Evolutionary conservation across 768 basidiomycete genomes (phyloP).

Genomic region (Boletus pseudopeckii): DNA sequence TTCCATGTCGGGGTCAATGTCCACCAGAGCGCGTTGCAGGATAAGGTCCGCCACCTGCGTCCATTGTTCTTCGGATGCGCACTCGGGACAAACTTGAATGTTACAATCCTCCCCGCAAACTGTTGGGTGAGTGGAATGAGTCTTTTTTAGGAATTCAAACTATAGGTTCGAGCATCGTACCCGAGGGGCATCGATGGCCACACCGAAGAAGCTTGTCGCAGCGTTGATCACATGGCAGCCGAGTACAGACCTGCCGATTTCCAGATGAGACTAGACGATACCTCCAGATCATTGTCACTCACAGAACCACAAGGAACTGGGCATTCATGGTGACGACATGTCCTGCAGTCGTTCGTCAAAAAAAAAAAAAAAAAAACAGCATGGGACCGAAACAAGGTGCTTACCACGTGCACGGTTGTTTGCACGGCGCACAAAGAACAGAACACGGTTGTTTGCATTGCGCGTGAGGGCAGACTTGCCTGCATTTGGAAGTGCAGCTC

Average conservation of each 20-base stretch:
- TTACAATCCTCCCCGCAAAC: constrained; percentile 68
- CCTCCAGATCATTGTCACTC: constrained; percentile 23
- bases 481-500: constrained; percentile 44
- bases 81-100: constrained; percentile 51
- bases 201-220: constrained; percentile 51
- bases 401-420: constrained; percentile 57
- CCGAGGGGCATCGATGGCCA: constrained; percentile 65
- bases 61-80: constrained; percentile 39
- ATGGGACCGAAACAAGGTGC: constrained; percentile 2
- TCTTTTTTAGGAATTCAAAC: neutral
- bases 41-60: constrained; percentile 57
- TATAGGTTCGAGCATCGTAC: constrained; percentile 37
- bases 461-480: constrained; percentile 54
- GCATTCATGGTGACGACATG: constrained; percentile 52
- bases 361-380: neutral
- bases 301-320: constrained; percentile 69
- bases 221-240: constrained; percentile 58
- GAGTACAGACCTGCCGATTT: constrained; percentile 50
- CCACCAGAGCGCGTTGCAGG: constrained; percentile 46
- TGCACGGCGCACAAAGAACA: constrained; percentile 57
- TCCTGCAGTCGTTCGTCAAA: constrained; percentile 33
- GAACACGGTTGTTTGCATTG: constrained; percentile 48
- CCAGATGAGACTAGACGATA: neutral
- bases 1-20: constrained; percentile 40
- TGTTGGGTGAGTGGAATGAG: constrained; percentile 25